Evolutionary conservation across 768 basidiomycete species (phyloP).

Genomic region (Tricholoma terreum): DNA sequence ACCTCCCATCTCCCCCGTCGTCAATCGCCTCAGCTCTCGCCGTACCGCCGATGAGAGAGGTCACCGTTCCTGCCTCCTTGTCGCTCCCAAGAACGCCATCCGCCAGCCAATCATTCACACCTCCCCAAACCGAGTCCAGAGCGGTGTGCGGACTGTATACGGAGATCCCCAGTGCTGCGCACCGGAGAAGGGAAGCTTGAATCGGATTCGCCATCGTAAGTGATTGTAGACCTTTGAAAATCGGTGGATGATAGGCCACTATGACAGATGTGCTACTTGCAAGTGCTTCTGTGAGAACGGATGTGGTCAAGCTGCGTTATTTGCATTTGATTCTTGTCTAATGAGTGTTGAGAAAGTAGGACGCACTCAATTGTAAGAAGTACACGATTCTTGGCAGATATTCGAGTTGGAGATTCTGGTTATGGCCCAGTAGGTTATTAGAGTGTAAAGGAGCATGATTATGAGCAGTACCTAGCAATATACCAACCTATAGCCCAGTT

Average conservation of each 20-base stretch:
- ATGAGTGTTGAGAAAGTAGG: not conserved
- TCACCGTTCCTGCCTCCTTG: slow-evolving; percentile 31
- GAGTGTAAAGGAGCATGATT: too few species aligned
- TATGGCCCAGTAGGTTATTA: not conserved
- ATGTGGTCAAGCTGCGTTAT: slow-evolving; percentile 60
- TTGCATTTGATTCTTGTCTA: slow-evolving; percentile 1
- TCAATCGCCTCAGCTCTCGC: slow-evolving; percentile 32
- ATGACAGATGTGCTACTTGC: slow-evolving; percentile 60
- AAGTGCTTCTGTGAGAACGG: slow-evolving; percentile 69
- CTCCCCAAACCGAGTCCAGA: slow-evolving; percentile 78
- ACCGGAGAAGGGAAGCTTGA: slow-evolving; percentile 75
- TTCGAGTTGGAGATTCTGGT: slow-evolving; percentile 55
- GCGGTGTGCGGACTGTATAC: slow-evolving; percentile 89
- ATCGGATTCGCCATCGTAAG: slow-evolving; percentile 77
- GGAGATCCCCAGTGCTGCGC: slow-evolving; percentile 79
- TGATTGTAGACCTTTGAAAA: slow-evolving; percentile 73
- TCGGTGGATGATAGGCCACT: slow-evolving; percentile 82
- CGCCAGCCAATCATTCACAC: slow-evolving; percentile 90
- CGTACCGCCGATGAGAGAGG: slow-evolving; percentile 39
- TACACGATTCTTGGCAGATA: slow-evolving; percentile 44
- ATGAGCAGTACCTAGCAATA: not conserved
- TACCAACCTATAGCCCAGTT: slow-evolving; percentile 65
- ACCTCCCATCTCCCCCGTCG: slow-evolving; percentile 64
- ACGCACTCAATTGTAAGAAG: slow-evolving; percentile 72
- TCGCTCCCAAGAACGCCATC: slow-evolving; percentile 42